These are phyloP conservation scores for Tetrahymena borealis DNA, from an alignment of 73 alveolate species.

Conservation along the genomic window DNA sequence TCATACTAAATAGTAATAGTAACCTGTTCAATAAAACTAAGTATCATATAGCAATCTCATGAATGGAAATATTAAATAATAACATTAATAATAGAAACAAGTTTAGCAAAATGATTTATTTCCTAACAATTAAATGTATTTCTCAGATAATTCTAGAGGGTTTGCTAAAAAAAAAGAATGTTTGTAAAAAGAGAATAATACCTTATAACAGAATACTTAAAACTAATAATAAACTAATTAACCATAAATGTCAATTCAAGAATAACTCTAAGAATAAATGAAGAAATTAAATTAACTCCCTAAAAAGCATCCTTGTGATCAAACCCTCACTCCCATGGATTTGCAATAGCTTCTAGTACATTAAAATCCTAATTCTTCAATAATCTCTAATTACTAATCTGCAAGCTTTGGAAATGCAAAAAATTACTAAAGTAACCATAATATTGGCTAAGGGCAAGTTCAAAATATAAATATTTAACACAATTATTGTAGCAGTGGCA, in stretches of 20 bases:
- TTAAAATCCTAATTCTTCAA: background rate
- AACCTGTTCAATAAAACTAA: background rate
- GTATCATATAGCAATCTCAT: background rate
- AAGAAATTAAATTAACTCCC: background rate
- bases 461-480: background rate
- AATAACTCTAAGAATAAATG: background rate
- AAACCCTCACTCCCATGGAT: background rate
- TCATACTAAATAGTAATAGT: background rate
- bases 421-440: background rate
- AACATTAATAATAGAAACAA: background rate
- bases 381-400: background rate
- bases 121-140: background rate
- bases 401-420: background rate
- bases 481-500: too few relatives aligned
- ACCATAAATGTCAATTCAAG: background rate
- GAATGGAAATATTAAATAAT: background rate
- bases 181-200: background rate
- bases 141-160: background rate
- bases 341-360: background rate
- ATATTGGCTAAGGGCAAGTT: background rate
- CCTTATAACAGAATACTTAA: background rate
- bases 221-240: background rate
- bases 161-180: background rate
- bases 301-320: background rate
- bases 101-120: too few relatives aligned